Evolutionary conservation across 768 basidiomycete genomes (phyloP), one percentile per base, ranked within the genome.

Genomic region (Obba rivulosa): DNA sequence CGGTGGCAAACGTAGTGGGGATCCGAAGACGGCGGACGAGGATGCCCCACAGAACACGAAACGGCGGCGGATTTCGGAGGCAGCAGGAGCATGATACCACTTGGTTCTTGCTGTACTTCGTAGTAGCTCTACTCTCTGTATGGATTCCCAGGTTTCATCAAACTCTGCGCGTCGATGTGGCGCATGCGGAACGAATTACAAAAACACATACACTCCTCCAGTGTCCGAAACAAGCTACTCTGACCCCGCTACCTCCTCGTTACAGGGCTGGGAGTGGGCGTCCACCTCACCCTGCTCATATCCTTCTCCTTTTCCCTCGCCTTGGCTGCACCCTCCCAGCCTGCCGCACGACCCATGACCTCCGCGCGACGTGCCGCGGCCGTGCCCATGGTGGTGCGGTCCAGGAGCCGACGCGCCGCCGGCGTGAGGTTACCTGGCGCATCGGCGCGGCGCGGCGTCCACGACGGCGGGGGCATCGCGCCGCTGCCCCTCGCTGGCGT

Each of bases 351-450:
- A 34, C 76, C 79, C 80, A 84, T 84, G 8, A 74, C 80, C n/a
- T 86, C 87, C 11, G 80, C 77, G 49, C 87, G 74, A 56, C 79
- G 74, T 21, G 73, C 58, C 11, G 79, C 83, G 10, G 79, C 79
- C 8, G 78, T 79, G 17, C 83, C 77, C 71, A 80, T 71, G 0
- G 85, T 80, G 7, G 81, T 83, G 57, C 85, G 72, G 56, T 92
- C 81, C 53, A 96, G 67, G 38, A 96, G 61, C 51, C 83, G 72
- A 61, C 74, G 78, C 21, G 82, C 93, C 22, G 93, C 93, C n/a
- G 92, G 92, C 0, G 92, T 94, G 53, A 95, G 65, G 51, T 76
- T 80, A 5, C 88, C 90, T 8, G 81, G 69, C 37, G 82, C 84
- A 39, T 86, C 81, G 14, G 82, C 76, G 54, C 81, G 77, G 51